Conservation (phyloP, 176 grass and related monocot species). For the Ensete glaucum region DNA sequence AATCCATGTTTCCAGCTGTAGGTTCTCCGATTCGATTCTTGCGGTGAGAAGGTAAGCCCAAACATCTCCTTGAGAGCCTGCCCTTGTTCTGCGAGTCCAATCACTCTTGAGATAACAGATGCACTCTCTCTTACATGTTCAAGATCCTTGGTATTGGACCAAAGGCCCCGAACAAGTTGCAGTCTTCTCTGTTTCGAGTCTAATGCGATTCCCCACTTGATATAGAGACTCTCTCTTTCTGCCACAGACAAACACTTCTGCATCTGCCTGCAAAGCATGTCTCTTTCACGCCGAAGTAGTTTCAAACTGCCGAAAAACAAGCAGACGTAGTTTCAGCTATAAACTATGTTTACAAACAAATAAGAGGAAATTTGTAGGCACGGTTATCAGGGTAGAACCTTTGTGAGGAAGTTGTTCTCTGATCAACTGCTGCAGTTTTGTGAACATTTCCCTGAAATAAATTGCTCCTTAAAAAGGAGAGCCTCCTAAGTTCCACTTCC, state of each 20-base stretch:
- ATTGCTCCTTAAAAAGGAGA: constrained; percentile 62
- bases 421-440: constrained; percentile 24
- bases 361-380: not conserved
- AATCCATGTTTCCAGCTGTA: constrained; percentile 67
- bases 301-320: constrained; percentile 33
- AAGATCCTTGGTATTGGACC: constrained; percentile 58
- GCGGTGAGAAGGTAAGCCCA: constrained; percentile 74
- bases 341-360: not conserved
- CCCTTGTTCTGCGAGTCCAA: constrained; percentile 71
- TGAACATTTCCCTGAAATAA: constrained; percentile 38
- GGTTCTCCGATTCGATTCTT: constrained; percentile 45
- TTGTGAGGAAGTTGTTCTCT: constrained; percentile 33
- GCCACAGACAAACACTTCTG: constrained; percentile 45
- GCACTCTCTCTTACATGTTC: constrained; percentile 93
- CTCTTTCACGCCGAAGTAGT: constrained; percentile 77
- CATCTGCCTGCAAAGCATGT: constrained; percentile 88
- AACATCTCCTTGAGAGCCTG: constrained; percentile 95
- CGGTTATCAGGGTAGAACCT: constrained; percentile 25
- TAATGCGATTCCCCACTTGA: constrained; percentile 78
- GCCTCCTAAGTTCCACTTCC: constrained; percentile 85
- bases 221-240: constrained; percentile 84
- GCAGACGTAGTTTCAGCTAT: not conserved
- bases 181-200: constrained; percentile 64
- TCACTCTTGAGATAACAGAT: constrained; percentile 59
- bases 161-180: constrained; percentile 53